Conservation (phyloP, 2,329 filamentous ascomycete genomes). For the Curvularia verruculosa region DNA sequence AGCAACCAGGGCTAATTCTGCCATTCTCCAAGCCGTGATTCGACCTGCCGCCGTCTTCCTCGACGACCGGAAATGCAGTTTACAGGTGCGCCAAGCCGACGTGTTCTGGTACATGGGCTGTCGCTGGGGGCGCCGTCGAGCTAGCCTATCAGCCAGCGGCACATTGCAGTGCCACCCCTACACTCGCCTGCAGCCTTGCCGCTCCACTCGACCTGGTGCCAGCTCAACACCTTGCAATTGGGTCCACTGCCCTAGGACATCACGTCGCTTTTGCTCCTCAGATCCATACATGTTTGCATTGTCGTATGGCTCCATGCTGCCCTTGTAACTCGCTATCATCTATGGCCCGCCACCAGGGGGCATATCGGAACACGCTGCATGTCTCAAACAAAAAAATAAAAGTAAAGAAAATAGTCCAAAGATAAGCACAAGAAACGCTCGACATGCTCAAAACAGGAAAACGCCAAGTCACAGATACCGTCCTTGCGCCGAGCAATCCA, state of each 20-base stretch:
- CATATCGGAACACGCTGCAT: background rate
- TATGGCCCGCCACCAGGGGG: background rate
- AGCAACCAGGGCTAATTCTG: background rate
- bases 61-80: conserved; percentile 1
- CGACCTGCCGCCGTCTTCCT: background rate
- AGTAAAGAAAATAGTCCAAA: background rate
- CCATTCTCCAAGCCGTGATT: background rate
- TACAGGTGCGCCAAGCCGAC: background rate
- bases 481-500: conserved; percentile 2
- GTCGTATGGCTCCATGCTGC: background rate
- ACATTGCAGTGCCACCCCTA: conserved; percentile 19
- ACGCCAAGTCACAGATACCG: background rate
- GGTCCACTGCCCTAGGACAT: background rate
- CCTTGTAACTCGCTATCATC: background rate
- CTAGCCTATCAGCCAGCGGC: conserved; percentile 25
- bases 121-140: conserved; percentile 2
- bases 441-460: background rate
- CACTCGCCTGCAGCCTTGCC: conserved; percentile 12
- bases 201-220: conserved; percentile 10
- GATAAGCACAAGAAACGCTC: background rate
- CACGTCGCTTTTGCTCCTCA: background rate
- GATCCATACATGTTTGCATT: background rate
- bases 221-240: conserved; percentile 8
- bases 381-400: background rate
- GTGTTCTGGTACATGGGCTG: conserved; percentile 5